Base-by-base conservation (phyloP, 306 rosid genomes). In the Hippophae tibetana region DNA sequence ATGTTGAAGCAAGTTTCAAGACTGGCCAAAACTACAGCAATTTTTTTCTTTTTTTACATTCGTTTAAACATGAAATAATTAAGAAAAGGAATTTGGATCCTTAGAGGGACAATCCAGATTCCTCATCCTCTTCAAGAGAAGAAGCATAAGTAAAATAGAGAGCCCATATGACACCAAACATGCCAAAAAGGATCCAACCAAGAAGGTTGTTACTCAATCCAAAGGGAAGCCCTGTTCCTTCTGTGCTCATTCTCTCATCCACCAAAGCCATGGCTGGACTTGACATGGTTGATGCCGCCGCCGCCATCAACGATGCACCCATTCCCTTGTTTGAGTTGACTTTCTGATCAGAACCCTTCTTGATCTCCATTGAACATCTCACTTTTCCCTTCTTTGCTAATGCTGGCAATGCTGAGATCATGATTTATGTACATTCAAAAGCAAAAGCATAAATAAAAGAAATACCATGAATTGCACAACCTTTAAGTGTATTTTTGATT, bases 211-310 rank as follows among this genome's bases (percentile, higher is more conserved):
- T 92, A 84, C 96, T 92, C 64, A 92, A 74, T 1, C 98, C 98
- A 66, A 87, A 87, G 25, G 98, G 98, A 67, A 92, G 92, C 25
- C 98, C 98, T 10, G 98, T 87, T 47, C 98, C 98, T 72, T 92
- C 98, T 12, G 98, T 92, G 83, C 65, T 67, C 82, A 92, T 0
- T 72, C 98, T 83, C 13, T 92, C 98, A 66, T 92, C 98, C 77
- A 92, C 98, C 82, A 92, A 63, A 42, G 92, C 98, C 89, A 85
- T 76, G 51, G 96, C 96, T 31, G 95, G 92, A 71, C 87, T 74
- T 38, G 96, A 72, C 89, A 85, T 72, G 43, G 79, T 72, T 51
- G 87, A 2, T 31, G 70, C 44, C 7, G 75, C 83, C 10, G 92
- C 92, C 9, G 87, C 87, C 48, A 69, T 50, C 76, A 90, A 58